A percentile compares a stretch with the other conserved stretches of the same genome.
Conservation (phyloP, 2,329 filamentous ascomycete species). For the Tympanopsis confertula region DNA sequence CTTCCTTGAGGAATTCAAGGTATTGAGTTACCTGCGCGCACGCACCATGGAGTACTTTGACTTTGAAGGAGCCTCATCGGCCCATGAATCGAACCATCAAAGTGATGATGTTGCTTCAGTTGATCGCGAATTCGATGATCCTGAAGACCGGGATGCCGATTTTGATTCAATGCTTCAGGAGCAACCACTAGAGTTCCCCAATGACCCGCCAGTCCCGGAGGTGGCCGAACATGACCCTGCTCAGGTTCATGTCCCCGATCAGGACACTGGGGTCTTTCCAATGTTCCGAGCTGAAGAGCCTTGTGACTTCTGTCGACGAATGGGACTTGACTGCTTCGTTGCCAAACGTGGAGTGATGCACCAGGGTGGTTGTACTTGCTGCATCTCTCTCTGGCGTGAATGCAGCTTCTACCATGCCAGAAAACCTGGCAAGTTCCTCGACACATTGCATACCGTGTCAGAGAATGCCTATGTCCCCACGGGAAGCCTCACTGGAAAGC, state of each 20-base stretch:
- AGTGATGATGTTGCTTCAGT: not conserved
- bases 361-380: slow-evolving; percentile 29
- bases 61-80: not conserved
- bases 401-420: slow-evolving; percentile 31
- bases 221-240: not conserved
- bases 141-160: not conserved
- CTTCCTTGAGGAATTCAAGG: not conserved
- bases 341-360: slow-evolving; percentile 27
- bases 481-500: slow-evolving; percentile 23
- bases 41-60: slow-evolving; percentile 1
- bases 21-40: not conserved
- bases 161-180: not conserved
- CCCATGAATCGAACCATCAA: not conserved
- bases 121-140: not conserved
- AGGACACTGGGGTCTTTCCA: slow-evolving; percentile 17
- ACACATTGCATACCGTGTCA: slow-evolving; percentile 27
- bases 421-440: slow-evolving; percentile 24
- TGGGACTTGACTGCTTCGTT: slow-evolving; percentile 32
- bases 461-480: slow-evolving; percentile 25
- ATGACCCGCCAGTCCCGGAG: not conserved
- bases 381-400: slow-evolving; percentile 30
- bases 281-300: slow-evolving; percentile 29
- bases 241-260: not conserved
- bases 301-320: slow-evolving; percentile 29
- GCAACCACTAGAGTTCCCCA: not conserved